Percentiles rank a stretch among this genome's conserved stretches.
Evolutionary conservation across 495 filamentous ascomycete genomes (phyloP).

Genomic region (Hypomontagnella monticulosa): DNA sequence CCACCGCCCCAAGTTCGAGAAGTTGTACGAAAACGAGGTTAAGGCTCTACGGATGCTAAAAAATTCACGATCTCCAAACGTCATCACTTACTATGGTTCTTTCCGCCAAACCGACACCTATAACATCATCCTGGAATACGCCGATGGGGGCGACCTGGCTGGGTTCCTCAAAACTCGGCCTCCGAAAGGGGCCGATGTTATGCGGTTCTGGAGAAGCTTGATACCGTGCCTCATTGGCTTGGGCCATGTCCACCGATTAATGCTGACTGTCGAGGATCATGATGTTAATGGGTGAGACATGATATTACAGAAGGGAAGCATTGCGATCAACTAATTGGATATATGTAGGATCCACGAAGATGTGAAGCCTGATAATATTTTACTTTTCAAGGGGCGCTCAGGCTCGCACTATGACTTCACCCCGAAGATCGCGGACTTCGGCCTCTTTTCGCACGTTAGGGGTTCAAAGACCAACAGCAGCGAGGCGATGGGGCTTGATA

Average conservation of each 20-base stretch:
- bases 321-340: background rate
- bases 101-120: constrained; percentile 51
- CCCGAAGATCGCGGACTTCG: constrained; percentile 55
- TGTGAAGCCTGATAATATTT: constrained; percentile 53
- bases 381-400: constrained; percentile 44
- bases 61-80: constrained; percentile 37
- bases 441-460: constrained; percentile 45
- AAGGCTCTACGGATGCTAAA: constrained; percentile 48
- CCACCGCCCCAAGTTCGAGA: constrained; percentile 39
- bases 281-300: constrained; percentile 15
- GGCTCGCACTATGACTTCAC: constrained; percentile 45
- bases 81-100: constrained; percentile 57
- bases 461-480: constrained; percentile 12
- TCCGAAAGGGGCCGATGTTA: constrained; percentile 46
- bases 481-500: constrained; percentile 43
- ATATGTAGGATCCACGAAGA: constrained; percentile 49
- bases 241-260: constrained; percentile 48
- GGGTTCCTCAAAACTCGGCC: constrained; percentile 47
- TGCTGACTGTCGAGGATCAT: constrained; percentile 19
- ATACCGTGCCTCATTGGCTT: constrained; percentile 49
- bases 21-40: constrained; percentile 48
- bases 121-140: constrained; percentile 59
- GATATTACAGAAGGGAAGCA: background rate
- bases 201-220: constrained; percentile 55
- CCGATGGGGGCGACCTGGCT: constrained; percentile 54